These are phyloP conservation scores for Singerocomus rubriflavus DNA, from an alignment of 1,284 basidiomycete species.

Conservation along the genomic window DNA sequence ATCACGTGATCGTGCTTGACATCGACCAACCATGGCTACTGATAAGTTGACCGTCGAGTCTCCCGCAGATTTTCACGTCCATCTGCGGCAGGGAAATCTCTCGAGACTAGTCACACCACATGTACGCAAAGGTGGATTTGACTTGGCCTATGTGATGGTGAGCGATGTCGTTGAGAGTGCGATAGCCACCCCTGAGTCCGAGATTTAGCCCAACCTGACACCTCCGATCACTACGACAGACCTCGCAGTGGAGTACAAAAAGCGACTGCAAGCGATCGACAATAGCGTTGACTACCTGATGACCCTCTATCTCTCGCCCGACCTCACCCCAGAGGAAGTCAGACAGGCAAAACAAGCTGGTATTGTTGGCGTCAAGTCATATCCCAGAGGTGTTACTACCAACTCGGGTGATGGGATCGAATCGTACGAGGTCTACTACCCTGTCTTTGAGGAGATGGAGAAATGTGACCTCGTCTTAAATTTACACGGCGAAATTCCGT, in stretches of 20 bases:
- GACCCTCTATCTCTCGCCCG: conserved; percentile 92
- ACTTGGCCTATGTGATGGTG: conserved; percentile 97
- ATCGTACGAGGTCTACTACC: conserved; percentile 93
- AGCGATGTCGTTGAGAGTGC: conserved; percentile 10
- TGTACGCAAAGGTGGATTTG: conserved; percentile 86
- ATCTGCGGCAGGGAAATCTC: conserved; percentile 86
- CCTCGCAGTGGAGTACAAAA: conserved; percentile 80
- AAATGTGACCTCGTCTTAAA: conserved; percentile 92
- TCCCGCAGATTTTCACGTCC: conserved; percentile 96
- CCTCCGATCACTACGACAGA: conserved; percentile 90
- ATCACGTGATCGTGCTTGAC: conserved; percentile 31
- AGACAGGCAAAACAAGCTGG: conserved; percentile 83
- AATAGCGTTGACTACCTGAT: conserved; percentile 86
- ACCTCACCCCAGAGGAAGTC: conserved; percentile 90
- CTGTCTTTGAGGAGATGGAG: conserved; percentile 95
- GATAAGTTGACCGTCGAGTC: conserved; percentile 46
- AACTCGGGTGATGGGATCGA: conserved; percentile 98
- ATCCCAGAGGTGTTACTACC: conserved; percentile 97
- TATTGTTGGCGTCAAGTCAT: conserved; percentile 96
- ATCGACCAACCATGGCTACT: conserved; percentile 22
- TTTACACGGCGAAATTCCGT: conserved; percentile 96
- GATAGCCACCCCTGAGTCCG: conserved; percentile 12
- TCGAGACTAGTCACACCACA: conserved; percentile 88
- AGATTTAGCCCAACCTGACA: conserved; percentile 82
- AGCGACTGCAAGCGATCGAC: conserved; percentile 72